Conservation (phyloP, 805 yeast species). For the Starmerella geochares region DNA sequence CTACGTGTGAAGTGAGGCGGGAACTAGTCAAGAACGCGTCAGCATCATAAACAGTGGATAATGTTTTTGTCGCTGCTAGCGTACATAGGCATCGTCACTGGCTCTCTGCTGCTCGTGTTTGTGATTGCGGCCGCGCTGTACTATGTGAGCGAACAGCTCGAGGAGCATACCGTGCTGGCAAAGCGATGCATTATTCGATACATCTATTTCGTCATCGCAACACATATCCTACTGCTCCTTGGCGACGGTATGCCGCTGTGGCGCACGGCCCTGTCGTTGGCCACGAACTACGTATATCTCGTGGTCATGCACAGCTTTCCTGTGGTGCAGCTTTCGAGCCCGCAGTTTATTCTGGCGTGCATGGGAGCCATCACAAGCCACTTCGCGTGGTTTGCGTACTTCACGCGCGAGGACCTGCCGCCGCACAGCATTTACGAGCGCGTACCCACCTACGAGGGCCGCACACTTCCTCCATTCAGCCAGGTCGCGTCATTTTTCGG, state of each 20-base stretch:
- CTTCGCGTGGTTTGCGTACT: conserved; percentile 79
- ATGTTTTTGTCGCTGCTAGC: conserved; percentile 56
- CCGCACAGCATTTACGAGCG: conserved; percentile 38
- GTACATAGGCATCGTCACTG: conserved; percentile 48
- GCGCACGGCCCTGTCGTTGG: conserved; percentile 55
- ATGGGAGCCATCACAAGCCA: conserved; percentile 68
- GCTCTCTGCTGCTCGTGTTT: conserved; percentile 49
- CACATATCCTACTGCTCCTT: conserved; percentile 48
- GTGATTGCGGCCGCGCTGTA: conserved; percentile 83
- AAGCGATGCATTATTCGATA: conserved; percentile 53
- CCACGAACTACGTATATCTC: conserved; percentile 60
- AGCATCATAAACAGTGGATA: background rate
- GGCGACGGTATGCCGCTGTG: conserved; percentile 73
- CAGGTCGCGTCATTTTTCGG: conserved; percentile 96
- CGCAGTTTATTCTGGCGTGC: conserved; percentile 61
- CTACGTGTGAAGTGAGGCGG: too few species aligned
- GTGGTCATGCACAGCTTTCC: conserved; percentile 79
- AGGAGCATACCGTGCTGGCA: conserved; percentile 83
- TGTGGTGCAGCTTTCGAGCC: conserved; percentile 61
- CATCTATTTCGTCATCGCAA: conserved; percentile 50
- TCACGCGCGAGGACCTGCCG: conserved; percentile 59
- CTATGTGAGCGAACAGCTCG: conserved; percentile 83
- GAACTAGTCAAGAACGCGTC: too few species aligned
- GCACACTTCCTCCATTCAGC: conserved; percentile 66
- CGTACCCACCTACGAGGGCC: conserved; percentile 48